Percentiles rank a stretch among this genome's conserved stretches.
phyloP scores from a whole-genome alignment of 2,329 filamentous ascomycete species.

The Cladosporium sp. region DNA sequence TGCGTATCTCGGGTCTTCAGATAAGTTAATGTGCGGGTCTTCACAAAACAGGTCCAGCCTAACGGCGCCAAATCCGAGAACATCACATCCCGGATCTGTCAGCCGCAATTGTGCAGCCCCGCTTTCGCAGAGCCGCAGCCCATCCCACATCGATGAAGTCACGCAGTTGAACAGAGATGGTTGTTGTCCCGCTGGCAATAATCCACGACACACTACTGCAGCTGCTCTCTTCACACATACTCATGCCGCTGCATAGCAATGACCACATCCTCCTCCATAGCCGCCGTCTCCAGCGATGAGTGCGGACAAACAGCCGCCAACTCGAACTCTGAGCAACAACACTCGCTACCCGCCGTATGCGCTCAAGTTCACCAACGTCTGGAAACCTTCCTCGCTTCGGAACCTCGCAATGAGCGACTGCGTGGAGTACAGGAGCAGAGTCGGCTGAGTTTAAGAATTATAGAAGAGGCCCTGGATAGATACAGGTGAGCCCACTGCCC shows the following conservation, averaged over 20 bases:
- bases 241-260: slow-evolving; percentile 11
- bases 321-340: not conserved
- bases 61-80: too few species aligned
- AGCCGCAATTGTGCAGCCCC: not conserved
- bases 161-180: not conserved
- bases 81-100: too few species aligned
- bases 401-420: slow-evolving; percentile 54
- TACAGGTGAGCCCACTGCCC: slow-evolving; percentile 77
- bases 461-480: slow-evolving; percentile 67
- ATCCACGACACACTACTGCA: not conserved
- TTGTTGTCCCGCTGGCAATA: not conserved
- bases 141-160: slow-evolving; percentile 2
- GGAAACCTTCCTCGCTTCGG: slow-evolving; percentile 60
- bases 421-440: slow-evolving; percentile 70
- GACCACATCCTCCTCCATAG: slow-evolving; percentile 6
- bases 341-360: slow-evolving; percentile 31
- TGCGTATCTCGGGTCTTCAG: too few species aligned
- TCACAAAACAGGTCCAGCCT: too few species aligned
- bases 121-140: not conserved
- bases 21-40: too few species aligned
- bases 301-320: slow-evolving; percentile 4
- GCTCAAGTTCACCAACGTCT: slow-evolving; percentile 56
- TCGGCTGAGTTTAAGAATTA: slow-evolving; percentile 65
- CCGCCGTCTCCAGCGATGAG: slow-evolving; percentile 10
- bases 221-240: not conserved